A percentile compares a stretch with the other conserved stretches of the same genome.
Conservation (phyloP, 805 yeast genomes). For the Candida sanyiensis region DNA sequence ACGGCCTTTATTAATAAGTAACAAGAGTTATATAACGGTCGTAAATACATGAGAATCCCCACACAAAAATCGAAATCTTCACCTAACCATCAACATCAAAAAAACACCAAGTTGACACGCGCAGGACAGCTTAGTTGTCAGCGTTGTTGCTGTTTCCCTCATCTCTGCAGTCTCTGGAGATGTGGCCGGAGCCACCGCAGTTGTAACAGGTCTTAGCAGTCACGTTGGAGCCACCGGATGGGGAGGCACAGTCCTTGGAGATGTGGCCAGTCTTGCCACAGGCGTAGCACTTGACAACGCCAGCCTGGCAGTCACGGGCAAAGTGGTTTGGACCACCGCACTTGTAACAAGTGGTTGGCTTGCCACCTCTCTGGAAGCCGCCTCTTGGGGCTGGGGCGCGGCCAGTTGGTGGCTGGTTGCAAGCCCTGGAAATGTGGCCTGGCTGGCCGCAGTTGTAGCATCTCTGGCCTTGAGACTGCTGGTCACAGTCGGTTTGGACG, state of each 20-base stretch:
- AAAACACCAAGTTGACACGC: no score
- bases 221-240: slow-evolving; percentile 42
- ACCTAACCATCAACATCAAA: slow-evolving; percentile 10
- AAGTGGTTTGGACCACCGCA: slow-evolving; percentile 92
- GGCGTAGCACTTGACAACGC: slow-evolving; percentile 76
- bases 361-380: slow-evolving; percentile 11
- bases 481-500: slow-evolving; percentile 74
- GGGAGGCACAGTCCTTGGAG: slow-evolving; percentile 70
- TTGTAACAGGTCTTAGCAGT: slow-evolving; percentile 35
- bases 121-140: neutral
- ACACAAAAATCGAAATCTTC: slow-evolving; percentile 7
- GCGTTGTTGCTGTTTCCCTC: slow-evolving; percentile 1
- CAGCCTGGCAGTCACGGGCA: slow-evolving; percentile 81
- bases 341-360: slow-evolving; percentile 69
- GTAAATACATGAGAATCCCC: slow-evolving; percentile 17
- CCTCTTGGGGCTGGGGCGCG: slow-evolving; percentile 15
- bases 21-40: slow-evolving; percentile 10
- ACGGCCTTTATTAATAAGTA: neutral
- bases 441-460: slow-evolving; percentile 75
- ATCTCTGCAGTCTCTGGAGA: slow-evolving; percentile 65
- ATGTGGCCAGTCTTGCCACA: slow-evolving; percentile 91
- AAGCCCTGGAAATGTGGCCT: slow-evolving; percentile 81
- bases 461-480: slow-evolving; percentile 51
- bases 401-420: slow-evolving; percentile 43
- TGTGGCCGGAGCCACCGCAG: slow-evolving; percentile 67